Evolutionary conservation across 179 eudicot genomes (phyloP).

Genomic region (Beta lomatogona): DNA sequence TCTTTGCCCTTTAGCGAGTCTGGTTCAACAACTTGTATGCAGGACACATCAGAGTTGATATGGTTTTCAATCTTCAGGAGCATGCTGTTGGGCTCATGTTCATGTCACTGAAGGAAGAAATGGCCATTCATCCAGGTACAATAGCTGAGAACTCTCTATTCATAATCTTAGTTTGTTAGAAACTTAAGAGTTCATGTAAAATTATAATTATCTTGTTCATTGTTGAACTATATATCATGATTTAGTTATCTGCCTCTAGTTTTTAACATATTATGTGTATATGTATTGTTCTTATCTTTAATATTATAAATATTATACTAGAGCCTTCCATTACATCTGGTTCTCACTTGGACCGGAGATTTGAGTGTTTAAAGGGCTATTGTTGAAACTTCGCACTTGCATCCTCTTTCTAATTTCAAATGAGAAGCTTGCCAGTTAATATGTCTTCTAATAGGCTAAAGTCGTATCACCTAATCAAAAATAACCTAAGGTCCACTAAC

Average conservation of each 20-base stretch:
- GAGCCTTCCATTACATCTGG: neutral
- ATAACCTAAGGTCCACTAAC: no score
- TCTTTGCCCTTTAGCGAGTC: slow-evolving; percentile 5
- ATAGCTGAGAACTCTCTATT: slow-evolving; percentile 10
- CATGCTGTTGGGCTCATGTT: slow-evolving; percentile 9
- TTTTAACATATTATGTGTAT: slow-evolving; percentile 2
- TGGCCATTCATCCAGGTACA: slow-evolving; percentile 33
- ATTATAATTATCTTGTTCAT: neutral
- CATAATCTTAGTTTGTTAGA: slow-evolving; percentile 10
- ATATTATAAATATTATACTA: no score
- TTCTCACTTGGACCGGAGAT: neutral
- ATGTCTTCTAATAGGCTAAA: no score
- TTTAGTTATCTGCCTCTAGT: neutral
- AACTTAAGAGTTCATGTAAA: slow-evolving; percentile 8
- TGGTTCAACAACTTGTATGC: slow-evolving; percentile 11
- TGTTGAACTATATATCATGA: neutral
- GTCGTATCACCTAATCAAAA: no score
- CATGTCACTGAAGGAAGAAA: neutral
- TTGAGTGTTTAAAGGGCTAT: neutral
- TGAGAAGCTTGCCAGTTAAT: neutral
- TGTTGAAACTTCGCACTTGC: neutral
- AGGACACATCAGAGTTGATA: neutral
- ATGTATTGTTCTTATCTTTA: neutral
- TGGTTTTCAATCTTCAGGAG: neutral
- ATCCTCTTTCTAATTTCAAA: neutral